phyloP scores from a whole-genome alignment of 306 rosid genomes.

The Elaeagnus macrophylla region DNA sequence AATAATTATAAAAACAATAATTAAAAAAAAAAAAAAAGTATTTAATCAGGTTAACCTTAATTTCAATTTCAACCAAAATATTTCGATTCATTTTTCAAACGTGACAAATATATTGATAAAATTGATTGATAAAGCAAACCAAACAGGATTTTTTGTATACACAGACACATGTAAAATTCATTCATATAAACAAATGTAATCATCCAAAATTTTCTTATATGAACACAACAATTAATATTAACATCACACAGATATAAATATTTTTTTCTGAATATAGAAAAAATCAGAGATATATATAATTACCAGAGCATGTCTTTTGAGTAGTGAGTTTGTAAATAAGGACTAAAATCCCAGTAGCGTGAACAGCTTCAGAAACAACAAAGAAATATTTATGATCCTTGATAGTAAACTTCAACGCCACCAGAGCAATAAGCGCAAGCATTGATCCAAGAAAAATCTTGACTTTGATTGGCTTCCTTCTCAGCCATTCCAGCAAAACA shows the following conservation, averaged over 20 bases:
- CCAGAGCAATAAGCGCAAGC: conserved; percentile 34
- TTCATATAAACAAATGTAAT: background rate
- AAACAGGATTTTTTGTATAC: no score
- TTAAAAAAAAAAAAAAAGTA: no score
- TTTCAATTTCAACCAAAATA: no score
- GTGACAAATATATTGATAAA: no score
- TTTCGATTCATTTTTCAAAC: no score
- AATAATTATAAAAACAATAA: no score
- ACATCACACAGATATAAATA: background rate
- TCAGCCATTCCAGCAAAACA: conserved; percentile 39
- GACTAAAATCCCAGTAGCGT: conserved; percentile 42
- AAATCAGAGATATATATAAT: background rate
- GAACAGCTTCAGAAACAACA: conserved; percentile 39
- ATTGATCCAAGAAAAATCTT: conserved; percentile 34
- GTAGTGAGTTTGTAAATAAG: conserved; percentile 65
- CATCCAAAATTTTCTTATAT: background rate
- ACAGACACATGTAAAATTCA: background rate
- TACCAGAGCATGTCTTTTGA: conserved; percentile 77
- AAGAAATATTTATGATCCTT: conserved; percentile 26
- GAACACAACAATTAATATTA: background rate
- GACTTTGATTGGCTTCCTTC: conserved; percentile 32
- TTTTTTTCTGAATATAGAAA: background rate
- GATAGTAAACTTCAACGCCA: conserved; percentile 28
- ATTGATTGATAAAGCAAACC: no score
- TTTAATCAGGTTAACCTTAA: no score